Evolutionary conservation across 2,329 filamentous ascomycete genomes (phyloP).

Genomic region (Diaporthe helianthi): DNA sequence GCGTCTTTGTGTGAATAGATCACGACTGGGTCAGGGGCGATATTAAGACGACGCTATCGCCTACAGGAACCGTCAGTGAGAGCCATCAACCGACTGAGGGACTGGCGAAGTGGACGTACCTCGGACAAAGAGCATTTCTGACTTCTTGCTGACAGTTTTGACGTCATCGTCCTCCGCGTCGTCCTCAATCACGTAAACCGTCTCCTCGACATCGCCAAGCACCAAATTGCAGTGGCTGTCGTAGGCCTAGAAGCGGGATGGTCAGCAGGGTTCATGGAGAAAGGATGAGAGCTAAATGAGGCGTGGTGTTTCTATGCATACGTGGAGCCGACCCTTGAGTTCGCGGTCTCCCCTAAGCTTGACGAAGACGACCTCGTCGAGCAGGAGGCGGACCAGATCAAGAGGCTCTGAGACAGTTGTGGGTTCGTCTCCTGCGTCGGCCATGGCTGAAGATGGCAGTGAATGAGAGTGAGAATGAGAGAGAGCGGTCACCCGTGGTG

Average conservation of each 20-base stretch:
- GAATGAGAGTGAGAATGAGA: background rate
- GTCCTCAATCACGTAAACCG: constrained; percentile 89
- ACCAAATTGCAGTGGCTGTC: constrained; percentile 98
- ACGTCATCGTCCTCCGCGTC: constrained; percentile 80
- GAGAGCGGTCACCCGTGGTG: background rate
- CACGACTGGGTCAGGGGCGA: constrained; percentile 39
- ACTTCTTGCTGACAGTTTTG: constrained; percentile 95
- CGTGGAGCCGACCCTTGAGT: constrained; percentile 92
- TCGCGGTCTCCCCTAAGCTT: constrained; percentile 96
- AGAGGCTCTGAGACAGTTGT: constrained; percentile 86
- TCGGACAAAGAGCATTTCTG: constrained; percentile 98
- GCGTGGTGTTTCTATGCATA: constrained; percentile 52
- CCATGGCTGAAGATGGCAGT: constrained; percentile 64
- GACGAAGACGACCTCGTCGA: constrained; percentile 96
- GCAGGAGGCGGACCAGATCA: constrained; percentile 90
- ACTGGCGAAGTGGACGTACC: constrained; percentile 61
- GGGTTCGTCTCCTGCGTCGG: constrained; percentile 78
- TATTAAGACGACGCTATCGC: constrained; percentile 43
- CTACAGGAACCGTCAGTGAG: constrained; percentile 33
- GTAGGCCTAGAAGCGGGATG: constrained; percentile 72
- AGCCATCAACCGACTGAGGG: background rate
- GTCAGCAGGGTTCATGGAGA: constrained; percentile 13
- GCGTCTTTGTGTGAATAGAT: background rate
- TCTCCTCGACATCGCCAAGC: constrained; percentile 95
- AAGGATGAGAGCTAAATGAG: background rate